Evolutionary conservation across 371 early-diverging fungal genomes (phyloP), one percentile per base, ranked within the genome.

Genomic region (Polyrhizophydium stewartii): DNA sequence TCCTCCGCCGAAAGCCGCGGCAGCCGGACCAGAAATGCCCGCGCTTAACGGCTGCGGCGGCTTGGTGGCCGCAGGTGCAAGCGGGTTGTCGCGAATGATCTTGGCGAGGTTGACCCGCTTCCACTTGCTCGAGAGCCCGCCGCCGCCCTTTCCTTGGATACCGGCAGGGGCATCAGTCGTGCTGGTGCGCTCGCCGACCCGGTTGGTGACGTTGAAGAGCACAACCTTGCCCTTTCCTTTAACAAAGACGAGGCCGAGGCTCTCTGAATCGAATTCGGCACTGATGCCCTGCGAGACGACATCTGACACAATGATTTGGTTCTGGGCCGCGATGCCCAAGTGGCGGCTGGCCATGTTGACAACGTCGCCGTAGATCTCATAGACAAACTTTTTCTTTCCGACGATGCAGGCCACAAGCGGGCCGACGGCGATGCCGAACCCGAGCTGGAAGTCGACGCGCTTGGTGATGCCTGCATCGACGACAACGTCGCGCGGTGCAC

Each of bases 331-430:
- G 27, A 53, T 21, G 17, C 13, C 6, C 31, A 51, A 51, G 17
- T 55, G 64, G 61, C 69, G 19, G 72, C 7, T 7, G 9, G 49
- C 3, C 7, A 47, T 70, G 41, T 75, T 75, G 1, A 75, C 76
- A 55, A 70, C 71, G 53, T 75, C 76, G 0, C 76, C 76, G 52
- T 75, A 75, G 25, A 74, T 66, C 68, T 75, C 76, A 41, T 72
- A 75, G 31, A 64, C 64, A 58, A 75, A 75, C 50, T 68, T 71
- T 51, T 68, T 72, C 58, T 66, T 66, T 1, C 76, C 76, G 1
- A 75, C 76, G 56, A 75, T 72, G 22, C 76, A 72, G n/a, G 76
- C 73, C 9, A 75, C 73, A 17, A 75, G 60, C 22, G 72, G 72
- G 1, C 76, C 76, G 70, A 56, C 27, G 37, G 21, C 12, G 3